Conservation (phyloP, 176 grass and related monocot species). For the Triticum urartu region DNA sequence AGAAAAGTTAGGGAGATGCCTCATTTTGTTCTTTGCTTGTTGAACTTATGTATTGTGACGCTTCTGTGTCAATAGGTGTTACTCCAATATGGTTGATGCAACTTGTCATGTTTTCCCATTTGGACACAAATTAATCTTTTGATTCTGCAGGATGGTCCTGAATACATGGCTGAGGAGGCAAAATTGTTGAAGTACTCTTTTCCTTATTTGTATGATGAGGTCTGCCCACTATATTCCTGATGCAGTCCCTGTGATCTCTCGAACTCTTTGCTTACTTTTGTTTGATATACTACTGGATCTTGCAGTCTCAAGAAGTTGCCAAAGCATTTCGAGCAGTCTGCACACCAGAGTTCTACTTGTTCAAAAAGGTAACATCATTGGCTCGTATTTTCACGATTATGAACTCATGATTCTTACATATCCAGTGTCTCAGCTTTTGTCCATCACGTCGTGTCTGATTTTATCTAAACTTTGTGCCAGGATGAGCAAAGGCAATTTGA, state of each 20-base stretch:
- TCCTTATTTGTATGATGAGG: slow-evolving; percentile 88
- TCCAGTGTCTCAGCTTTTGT: neutral
- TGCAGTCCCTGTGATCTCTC: neutral
- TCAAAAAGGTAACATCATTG: slow-evolving; percentile 61
- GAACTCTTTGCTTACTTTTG: neutral
- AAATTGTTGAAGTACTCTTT: slow-evolving; percentile 79
- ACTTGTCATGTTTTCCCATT: neutral
- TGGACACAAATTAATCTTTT: neutral
- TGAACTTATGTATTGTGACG: neutral
- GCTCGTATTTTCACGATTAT: neutral
- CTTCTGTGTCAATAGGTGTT: neutral
- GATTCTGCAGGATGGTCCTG: slow-evolving; percentile 70
- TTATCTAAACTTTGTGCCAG: slow-evolving; percentile 25
- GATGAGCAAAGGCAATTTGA: slow-evolving; percentile 83
- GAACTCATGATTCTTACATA: neutral
- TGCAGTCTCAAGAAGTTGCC: slow-evolving; percentile 88
- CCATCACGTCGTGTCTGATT: neutral
- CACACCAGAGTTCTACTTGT: slow-evolving; percentile 91
- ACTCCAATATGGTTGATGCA: neutral
- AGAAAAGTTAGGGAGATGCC: neutral
- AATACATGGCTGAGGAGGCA: slow-evolving; percentile 73
- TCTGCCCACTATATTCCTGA: slow-evolving; percentile 1
- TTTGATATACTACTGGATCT: neutral
- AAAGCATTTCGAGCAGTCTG: slow-evolving; percentile 85
- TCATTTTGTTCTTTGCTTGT: neutral